A percentile compares a stretch with the other conserved stretches of the same genome.
These are phyloP conservation scores for Postia placenta DNA, from an alignment of 768 basidiomycete genomes.

Conservation along the genomic window DNA sequence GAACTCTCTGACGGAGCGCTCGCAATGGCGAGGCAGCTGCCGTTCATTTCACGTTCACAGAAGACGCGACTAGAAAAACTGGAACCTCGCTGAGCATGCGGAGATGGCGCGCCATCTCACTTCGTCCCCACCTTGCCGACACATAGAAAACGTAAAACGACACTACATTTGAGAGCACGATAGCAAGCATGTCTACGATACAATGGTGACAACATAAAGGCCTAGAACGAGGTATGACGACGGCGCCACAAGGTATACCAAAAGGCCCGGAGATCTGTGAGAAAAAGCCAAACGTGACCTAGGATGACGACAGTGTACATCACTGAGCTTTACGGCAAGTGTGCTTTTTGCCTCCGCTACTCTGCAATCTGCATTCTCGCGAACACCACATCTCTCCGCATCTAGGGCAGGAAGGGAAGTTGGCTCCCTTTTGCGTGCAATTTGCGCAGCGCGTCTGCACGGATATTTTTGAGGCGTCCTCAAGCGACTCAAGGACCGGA, in stretches of 20 bases:
- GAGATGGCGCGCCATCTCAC: no score
- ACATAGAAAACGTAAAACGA: no score
- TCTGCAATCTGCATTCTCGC: conserved; percentile 13
- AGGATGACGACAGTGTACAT: not conserved
- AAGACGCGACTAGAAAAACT: no score
- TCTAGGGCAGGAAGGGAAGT: conserved; percentile 27
- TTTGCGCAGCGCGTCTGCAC: conserved; percentile 22
- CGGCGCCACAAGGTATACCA: not conserved
- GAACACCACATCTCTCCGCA: conserved; percentile 30
- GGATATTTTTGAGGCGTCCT: conserved; percentile 22
- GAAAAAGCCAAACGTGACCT: no score
- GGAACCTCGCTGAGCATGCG: no score
- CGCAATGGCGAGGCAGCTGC: no score
- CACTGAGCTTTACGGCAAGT: conserved; percentile 2
- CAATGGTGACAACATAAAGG: not conserved
- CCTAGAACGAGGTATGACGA: no score
- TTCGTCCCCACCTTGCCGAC: no score
- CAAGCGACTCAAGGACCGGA: conserved; percentile 22
- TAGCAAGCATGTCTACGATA: not conserved
- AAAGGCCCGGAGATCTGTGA: no score
- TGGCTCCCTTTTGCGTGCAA: conserved; percentile 23
- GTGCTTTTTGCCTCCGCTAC: conserved; percentile 14
- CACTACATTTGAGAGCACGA: not conserved
- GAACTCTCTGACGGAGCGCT: no score
- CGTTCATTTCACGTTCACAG: no score